Evolutionary conservation across 1,139 yeast genomes (phyloP).

Genomic region (Suhomyces guaymorum): DNA sequence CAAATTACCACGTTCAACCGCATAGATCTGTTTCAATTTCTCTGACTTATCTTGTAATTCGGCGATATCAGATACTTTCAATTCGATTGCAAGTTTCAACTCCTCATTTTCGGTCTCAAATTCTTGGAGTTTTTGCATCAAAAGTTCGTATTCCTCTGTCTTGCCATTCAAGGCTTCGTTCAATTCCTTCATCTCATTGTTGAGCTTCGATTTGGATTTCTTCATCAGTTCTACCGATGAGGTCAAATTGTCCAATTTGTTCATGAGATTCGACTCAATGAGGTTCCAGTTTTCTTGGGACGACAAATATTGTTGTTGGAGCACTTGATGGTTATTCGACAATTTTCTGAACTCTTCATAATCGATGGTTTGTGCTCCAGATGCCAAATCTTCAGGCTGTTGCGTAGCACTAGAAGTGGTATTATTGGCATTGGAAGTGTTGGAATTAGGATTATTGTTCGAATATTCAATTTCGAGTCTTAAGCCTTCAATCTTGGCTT

Average conservation of each 20-base stretch:
- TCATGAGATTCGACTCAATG: constrained; percentile 54
- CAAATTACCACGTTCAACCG: constrained; percentile 32
- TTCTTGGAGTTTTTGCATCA: constrained; percentile 17
- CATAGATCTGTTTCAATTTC: constrained; percentile 31
- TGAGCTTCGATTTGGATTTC: constrained; percentile 31
- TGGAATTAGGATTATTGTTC: too few relatives aligned
- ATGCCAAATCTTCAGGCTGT: constrained; percentile 14
- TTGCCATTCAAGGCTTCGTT: constrained; percentile 24
- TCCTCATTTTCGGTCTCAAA: constrained; percentile 22
- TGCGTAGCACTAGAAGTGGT: background rate
- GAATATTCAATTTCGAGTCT: constrained; percentile 30
- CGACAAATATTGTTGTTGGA: constrained; percentile 66
- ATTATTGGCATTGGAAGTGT: constrained; percentile 2
- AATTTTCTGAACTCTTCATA: constrained; percentile 43
- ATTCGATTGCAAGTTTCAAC: constrained; percentile 21
- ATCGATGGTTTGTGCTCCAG: constrained; percentile 20
- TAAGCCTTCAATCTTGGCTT: constrained; percentile 48
- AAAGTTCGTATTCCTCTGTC: constrained; percentile 24
- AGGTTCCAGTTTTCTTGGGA: constrained; percentile 69
- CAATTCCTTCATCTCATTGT: constrained; percentile 31
- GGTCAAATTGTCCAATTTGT: constrained; percentile 49
- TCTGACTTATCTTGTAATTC: constrained; percentile 35
- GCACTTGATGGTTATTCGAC: constrained; percentile 44
- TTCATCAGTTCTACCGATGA: constrained; percentile 36
- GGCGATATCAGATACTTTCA: constrained; percentile 27